Conservation (phyloP, 2,329 filamentous ascomycete species). For the Dactylonectria macrodidyma region DNA sequence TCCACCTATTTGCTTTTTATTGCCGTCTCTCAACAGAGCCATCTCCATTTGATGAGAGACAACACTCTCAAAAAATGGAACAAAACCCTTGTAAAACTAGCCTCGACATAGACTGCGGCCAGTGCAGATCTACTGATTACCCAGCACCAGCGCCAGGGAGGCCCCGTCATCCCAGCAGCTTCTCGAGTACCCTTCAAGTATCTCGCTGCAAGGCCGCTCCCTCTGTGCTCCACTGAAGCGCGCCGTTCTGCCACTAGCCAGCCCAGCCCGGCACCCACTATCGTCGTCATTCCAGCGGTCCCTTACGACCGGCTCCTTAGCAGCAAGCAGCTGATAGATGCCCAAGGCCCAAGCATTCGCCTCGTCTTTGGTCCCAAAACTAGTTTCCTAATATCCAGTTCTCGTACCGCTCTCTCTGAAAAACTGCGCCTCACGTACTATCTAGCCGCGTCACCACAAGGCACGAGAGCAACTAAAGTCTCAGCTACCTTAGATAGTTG, state of each 20-base stretch:
- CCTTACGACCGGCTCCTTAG: not conserved
- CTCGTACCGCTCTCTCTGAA: not conserved
- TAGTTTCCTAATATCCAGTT: not conserved
- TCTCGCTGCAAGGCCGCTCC: slow-evolving; percentile 3
- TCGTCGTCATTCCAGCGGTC: not conserved
- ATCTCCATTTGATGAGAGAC: slow-evolving; percentile 5
- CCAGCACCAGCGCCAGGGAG: slow-evolving; percentile 25
- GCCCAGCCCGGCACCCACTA: slow-evolving; percentile 5
- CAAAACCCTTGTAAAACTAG: slow-evolving; percentile 22
- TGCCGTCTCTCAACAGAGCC: slow-evolving; percentile 9
- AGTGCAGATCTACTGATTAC: slow-evolving; percentile 36
- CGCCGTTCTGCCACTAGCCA: slow-evolving; percentile 10
- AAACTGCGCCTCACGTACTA: slow-evolving; percentile 28
- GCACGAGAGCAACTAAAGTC: slow-evolving; percentile 2
- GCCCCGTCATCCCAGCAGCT: slow-evolving; percentile 22
- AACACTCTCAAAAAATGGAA: not conserved
- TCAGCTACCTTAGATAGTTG: slow-evolving; percentile 16
- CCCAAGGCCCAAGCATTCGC: not conserved
- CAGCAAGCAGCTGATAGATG: slow-evolving; percentile 1
- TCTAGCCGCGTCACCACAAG: slow-evolving; percentile 42
- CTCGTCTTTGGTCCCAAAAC: not conserved
- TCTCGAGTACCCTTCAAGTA: slow-evolving; percentile 23
- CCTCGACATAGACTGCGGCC: slow-evolving; percentile 28
- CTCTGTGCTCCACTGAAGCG: slow-evolving; percentile 14
- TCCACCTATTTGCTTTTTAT: not conserved